These are phyloP conservation scores for carrot (Daucus carota) DNA, from an alignment of 129 eudicot genomes.

Conservation along the genomic window DNA sequence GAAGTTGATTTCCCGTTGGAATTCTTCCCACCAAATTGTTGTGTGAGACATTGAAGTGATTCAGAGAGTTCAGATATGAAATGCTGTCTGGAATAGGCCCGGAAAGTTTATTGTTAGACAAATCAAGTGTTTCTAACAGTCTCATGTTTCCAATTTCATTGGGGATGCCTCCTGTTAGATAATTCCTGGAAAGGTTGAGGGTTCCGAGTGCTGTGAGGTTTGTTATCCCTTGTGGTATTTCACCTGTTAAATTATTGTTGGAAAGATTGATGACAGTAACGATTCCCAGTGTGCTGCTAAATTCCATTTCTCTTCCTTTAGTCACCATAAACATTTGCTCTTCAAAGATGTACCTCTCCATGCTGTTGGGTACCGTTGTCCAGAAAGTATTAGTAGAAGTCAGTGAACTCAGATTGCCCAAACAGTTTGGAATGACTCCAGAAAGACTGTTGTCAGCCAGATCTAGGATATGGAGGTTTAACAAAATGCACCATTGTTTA, in stretches of 20 bases:
- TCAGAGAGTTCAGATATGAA: neutral
- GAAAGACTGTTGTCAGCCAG: constrained; percentile 8
- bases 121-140: constrained; percentile 12
- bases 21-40: constrained; percentile 9
- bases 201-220: neutral
- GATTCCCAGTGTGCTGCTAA: neutral
- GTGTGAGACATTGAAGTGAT: constrained; percentile 1
- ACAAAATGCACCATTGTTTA: neutral
- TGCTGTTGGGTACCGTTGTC: too few species aligned
- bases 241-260: constrained; percentile 7
- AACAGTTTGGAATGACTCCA: constrained; percentile 5
- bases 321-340: constrained; percentile 14
- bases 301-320: constrained; percentile 23
- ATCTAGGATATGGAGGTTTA: constrained; percentile 8
- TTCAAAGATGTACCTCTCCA: neutral
- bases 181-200: constrained; percentile 1
- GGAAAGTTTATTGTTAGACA: neutral
- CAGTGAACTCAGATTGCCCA: constrained; percentile 12
- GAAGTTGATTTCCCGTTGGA: neutral
- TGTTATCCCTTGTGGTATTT: constrained; percentile 10
- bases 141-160: constrained; percentile 8
- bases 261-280: constrained; percentile 11
- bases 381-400: neutral
- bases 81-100: constrained; percentile 7
- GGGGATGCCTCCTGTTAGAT: constrained; percentile 11